Evolutionary conservation across 2,329 filamentous ascomycete genomes (phyloP).

Genomic region (Raffaelea arxii): DNA sequence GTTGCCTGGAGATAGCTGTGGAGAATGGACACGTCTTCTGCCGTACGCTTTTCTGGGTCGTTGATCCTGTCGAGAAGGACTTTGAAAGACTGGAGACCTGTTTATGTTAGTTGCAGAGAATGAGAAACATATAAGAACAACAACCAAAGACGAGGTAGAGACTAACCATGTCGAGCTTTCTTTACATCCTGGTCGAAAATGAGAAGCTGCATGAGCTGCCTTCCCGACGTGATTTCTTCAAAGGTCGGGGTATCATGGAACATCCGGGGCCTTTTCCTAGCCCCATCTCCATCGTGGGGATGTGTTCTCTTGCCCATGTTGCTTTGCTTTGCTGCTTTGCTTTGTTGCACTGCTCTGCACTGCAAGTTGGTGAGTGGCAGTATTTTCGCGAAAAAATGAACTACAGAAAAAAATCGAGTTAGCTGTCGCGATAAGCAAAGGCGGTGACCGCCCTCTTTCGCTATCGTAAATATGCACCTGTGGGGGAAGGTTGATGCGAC

Average conservation of each 20-base stretch:
- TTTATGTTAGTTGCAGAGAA: not conserved
- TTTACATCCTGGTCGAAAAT: conserved; percentile 61
- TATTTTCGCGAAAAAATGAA: too few species aligned
- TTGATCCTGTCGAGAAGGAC: conserved; percentile 58
- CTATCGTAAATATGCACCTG: too few species aligned
- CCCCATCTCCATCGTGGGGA: conserved; percentile 28
- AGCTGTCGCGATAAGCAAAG: too few species aligned
- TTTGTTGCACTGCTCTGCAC: too few species aligned
- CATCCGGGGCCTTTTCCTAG: conserved; percentile 46
- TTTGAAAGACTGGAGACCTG: conserved; percentile 61
- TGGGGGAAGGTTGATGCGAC: too few species aligned
- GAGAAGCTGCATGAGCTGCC: conserved; percentile 60
- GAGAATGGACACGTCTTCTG: conserved; percentile 48
- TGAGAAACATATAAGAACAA: not conserved
- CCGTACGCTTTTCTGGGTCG: conserved; percentile 35
- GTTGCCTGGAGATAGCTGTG: conserved; percentile 55
- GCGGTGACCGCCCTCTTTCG: too few species aligned
- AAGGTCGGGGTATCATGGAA: conserved; percentile 46
- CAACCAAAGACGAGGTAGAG: too few species aligned
- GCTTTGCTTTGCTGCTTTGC: too few species aligned
- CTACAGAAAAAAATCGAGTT: too few species aligned
- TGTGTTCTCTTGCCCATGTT: conserved; percentile 34
- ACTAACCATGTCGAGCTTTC: conserved; percentile 55
- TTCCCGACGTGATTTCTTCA: conserved; percentile 51
- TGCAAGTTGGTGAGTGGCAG: too few species aligned